These are phyloP conservation scores for Bombardia bombarda DNA, from an alignment of 495 filamentous ascomycete genomes.

Conservation along the genomic window DNA sequence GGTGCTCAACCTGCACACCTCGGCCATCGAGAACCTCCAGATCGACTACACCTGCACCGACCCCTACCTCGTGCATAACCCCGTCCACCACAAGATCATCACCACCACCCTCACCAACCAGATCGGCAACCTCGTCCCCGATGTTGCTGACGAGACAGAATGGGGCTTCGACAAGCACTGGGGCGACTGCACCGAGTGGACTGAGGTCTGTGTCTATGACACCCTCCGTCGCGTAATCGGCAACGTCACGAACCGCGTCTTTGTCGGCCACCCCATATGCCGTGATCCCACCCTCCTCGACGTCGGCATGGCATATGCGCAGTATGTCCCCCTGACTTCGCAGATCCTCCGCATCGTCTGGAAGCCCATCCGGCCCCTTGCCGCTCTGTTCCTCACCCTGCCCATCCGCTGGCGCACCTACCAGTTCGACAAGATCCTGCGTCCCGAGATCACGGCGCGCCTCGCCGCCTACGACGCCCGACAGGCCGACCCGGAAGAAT, in stretches of 20 bases:
- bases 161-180: slow-evolving; percentile 23
- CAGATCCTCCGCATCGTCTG: slow-evolving; percentile 27
- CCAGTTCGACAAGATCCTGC: slow-evolving; percentile 21
- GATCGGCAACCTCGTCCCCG: slow-evolving; percentile 30
- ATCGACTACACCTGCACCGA: slow-evolving; percentile 30
- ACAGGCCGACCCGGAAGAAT: slow-evolving; percentile 12
- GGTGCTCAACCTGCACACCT: slow-evolving; percentile 21
- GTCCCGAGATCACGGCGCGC: slow-evolving; percentile 24
- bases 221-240: slow-evolving; percentile 24
- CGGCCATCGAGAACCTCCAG: slow-evolving; percentile 26
- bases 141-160: slow-evolving; percentile 34
- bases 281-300: slow-evolving; percentile 29
- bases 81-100: slow-evolving; percentile 28
- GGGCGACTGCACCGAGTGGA: slow-evolving; percentile 25
- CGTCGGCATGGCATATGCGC: slow-evolving; percentile 31
- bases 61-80: slow-evolving; percentile 21
- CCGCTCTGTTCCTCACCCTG: slow-evolving; percentile 25
- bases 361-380: slow-evolving; percentile 29
- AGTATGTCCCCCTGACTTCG: slow-evolving; percentile 24
- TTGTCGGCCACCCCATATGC: slow-evolving; percentile 26
- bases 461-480: slow-evolving; percentile 20
- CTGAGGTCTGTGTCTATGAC: slow-evolving; percentile 32
- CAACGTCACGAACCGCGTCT: slow-evolving; percentile 27
- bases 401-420: slow-evolving; percentile 26
- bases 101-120: slow-evolving; percentile 30